Percentiles rank a stretch among this genome's conserved stretches.
Evolutionary conservation across 352 stramenopile species (phyloP).

Genomic region (Globisporangium canariense): DNA sequence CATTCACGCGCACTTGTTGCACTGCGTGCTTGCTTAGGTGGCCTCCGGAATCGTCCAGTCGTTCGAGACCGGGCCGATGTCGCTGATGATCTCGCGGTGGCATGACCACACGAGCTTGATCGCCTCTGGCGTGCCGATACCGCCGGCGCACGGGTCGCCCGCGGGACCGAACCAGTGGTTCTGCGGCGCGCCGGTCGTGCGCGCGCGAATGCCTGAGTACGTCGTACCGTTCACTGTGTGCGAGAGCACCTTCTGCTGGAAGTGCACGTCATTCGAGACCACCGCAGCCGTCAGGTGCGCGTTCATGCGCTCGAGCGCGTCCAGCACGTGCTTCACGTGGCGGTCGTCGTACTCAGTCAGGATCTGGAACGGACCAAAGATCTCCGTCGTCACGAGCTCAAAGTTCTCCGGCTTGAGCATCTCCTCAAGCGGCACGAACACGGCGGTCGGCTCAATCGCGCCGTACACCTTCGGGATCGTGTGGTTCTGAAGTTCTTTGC

Average conservation of each 20-base stretch:
- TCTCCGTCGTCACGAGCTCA: conserved; percentile 92
- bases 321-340: conserved; percentile 88
- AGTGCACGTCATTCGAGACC: conserved; percentile 96
- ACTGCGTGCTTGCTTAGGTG: conserved; percentile 42
- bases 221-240: conserved; percentile 99
- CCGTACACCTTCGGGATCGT: conserved; percentile 95
- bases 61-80: conserved; percentile 70
- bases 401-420: conserved; percentile 96
- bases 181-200: conserved; percentile 93
- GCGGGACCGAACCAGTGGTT: conserved; percentile 97
- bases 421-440: conserved; percentile 96
- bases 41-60: conserved; percentile 83
- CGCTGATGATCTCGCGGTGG: conserved; percentile 97
- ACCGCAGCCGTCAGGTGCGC: conserved; percentile 97
- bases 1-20: not conserved
- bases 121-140: conserved; percentile 97
- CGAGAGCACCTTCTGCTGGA: conserved; percentile 92
- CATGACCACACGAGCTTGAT: conserved; percentile 99
- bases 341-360: conserved; percentile 93
- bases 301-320: conserved; percentile 94
- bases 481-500: conserved; percentile 91
- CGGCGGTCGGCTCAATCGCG: conserved; percentile 95
- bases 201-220: conserved; percentile 94
- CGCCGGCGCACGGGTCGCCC: conserved; percentile 94
- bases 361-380: conserved; percentile 99